Conservation (phyloP, 2,329 filamentous ascomycete species). For the Pseudocercospora musae region DNA sequence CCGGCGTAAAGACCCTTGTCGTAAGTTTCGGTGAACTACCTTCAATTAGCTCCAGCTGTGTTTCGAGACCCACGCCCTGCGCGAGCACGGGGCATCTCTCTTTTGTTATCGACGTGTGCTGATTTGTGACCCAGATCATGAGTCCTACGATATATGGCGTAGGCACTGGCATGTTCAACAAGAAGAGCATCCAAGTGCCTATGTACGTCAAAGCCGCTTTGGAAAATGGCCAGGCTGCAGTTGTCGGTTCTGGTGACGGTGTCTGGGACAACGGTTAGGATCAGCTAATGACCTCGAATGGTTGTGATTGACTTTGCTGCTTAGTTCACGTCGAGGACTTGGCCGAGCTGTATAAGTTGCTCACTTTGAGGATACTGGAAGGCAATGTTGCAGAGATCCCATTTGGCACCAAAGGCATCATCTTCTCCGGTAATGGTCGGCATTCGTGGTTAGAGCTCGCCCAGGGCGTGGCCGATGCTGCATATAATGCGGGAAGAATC, state of each 20-base stretch:
- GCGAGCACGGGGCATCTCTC: too few species aligned
- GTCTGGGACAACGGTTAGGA: background rate
- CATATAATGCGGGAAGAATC: background rate
- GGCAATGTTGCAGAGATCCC: background rate
- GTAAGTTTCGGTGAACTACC: background rate
- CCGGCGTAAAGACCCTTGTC: background rate
- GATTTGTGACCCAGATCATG: background rate
- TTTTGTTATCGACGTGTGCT: background rate
- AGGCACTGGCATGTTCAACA: background rate
- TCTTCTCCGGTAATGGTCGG: background rate
- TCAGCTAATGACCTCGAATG: background rate
- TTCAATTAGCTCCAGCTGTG: background rate
- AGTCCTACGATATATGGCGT: background rate
- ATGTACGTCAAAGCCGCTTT: background rate
- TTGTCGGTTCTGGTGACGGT: background rate
- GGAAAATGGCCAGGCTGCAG: background rate
- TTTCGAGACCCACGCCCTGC: too few species aligned
- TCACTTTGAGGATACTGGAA: background rate
- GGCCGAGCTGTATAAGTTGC: background rate
- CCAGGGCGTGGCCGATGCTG: background rate
- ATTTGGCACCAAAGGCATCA: background rate
- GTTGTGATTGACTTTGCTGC: background rate
- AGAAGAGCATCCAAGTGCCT: background rate
- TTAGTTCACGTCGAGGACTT: background rate
- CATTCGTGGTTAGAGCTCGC: background rate